Base-by-base conservation (phyloP, 2,329 filamentous ascomycete genomes). In the Exophiala aquamarina region DNA sequence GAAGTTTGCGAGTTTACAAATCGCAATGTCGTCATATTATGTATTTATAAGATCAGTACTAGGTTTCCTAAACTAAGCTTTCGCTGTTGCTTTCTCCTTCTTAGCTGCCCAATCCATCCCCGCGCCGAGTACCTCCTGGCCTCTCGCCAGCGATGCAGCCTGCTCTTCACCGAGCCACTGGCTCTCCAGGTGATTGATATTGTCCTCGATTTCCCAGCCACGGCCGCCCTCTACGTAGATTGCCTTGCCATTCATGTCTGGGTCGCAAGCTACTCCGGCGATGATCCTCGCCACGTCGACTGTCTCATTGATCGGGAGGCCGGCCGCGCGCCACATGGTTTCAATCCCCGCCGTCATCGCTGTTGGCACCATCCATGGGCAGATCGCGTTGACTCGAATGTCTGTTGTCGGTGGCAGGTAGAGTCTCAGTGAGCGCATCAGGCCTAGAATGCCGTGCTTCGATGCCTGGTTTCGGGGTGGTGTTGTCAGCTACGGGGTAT, bases 401-500 rank as follows among this genome's bases (percentile, higher is more conserved):
- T 64, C 38, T 9, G 21, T 35, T 2, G 64, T 62, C 3, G 55
- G 56, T 9, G 59, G 56, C 31, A 65, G 50, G 44, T 60, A 68
- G 44, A 54, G 56, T 32, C 71, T 63, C 26, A 77, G 59, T 5
- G 68, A 66, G 15, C 74, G 65, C 71, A 77, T 73, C 11, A 77
- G 60, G 0, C 75, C 75, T 20, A 73, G 63, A 1, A 78, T 66
- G 9, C 70, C 75, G 49, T 77, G 74, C 54, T 78, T 77, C 4
- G 68, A 65, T 0, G 73, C 44, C 38, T 48, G 14, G 14, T 36
- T 20, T 15, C 23, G 5, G 13, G n/a, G 14, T n/a, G 14, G 36
- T 21, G 14, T n/a, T n/a, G n/a, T n/a, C n/a, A n/a, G n/a, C n/a
- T n/a, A 10, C 19, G 33, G 17, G 33, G 13, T 13, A 9, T 10